Evolutionary conservation across 441 rosid species (phyloP), one percentile per base, ranked within the genome.

Genomic region (Populus trichocarpa): DNA sequence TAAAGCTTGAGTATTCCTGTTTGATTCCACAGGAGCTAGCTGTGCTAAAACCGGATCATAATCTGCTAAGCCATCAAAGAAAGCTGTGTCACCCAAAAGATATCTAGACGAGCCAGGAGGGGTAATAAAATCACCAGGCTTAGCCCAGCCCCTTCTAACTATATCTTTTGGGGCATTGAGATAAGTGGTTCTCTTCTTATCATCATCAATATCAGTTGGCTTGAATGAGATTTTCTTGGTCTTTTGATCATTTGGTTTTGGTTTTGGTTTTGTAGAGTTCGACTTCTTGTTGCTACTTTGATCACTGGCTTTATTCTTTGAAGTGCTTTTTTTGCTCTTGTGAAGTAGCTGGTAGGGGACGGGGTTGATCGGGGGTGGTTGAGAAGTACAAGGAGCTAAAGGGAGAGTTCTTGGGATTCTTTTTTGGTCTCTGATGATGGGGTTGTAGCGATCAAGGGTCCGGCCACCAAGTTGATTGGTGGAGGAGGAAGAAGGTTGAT

Each of bases 391-490:
- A 42, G 90, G 91, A 71, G 86, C 82, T 22, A 86, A 74, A 59
- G 97, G 84, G 69, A 87, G 82, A 40, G 85, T 65, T 82, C 86
- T 87, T 77, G 93, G 83, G 70, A 84, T 77, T 82, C 99, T 89
- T 74, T 83, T 87, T n/a, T 86, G 82, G 73, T 93, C 97, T 78
- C 94, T 83, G 84, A 96, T 96, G 80, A 92, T 91, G 30, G 98
- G 99, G 61, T 96, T 96, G 85, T 96, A 96, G 77, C 97, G 97
- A 84, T 94, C 97, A 77, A 94, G 90, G 86, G 90, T 83, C 73
- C 91, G 86, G 82, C 97, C 94, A 59, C 99, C 98, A 9, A 85
- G 89, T 76, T 85, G 83, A 76, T 71, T 35, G 38, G 85, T 18
- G 77, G 84, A 30, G 42, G 90, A 82, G 33, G 88, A 82, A 0